Base-by-base conservation (phyloP, 495 filamentous ascomycete genomes). In the Penicillium coffeae region DNA sequence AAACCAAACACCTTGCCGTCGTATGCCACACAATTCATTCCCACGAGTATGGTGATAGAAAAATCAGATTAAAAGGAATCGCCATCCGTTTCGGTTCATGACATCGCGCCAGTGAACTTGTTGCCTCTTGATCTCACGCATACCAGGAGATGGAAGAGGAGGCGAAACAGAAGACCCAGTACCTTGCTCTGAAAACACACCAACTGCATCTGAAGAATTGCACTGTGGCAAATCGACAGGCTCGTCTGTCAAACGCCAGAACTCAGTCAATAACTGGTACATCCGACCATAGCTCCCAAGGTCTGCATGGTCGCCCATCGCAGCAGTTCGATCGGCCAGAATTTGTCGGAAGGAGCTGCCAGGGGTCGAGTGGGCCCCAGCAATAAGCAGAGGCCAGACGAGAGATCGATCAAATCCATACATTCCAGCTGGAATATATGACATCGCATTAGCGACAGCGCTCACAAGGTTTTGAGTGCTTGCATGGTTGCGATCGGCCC, bases 1-100 rank as follows among this genome's bases (percentile, higher is more conserved):
- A 30, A 4, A 30, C 25, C 25, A 30, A 30, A 4, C 25, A n/a
- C 30, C 13, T 33, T 33, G 30, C 7, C 30, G 13, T 33, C 15
- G 35, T 7, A 37, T 37, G 35, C 13, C 35, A n/a, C 35, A 14
- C 35, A 37, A n/a, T 33, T 13, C 30, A 33, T 8, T 33, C 30
- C 7, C 13, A 7, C 25, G 25, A 30, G 25, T 30, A 30, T 10
- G 25, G 10, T 5, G 25, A 4, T 30, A 30, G 25, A 30, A 10
- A 10, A 39, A 47, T 77, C 76, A 96, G 62, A 97, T 90, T 66
- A 98, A 78, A 62, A 98, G 74, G 74, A 87, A 92, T 62, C 92
- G 87, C 91, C 89, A 96, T 56, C 83, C 83, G 69, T 92, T 92
- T 64, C 84, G 83, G 71, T 79, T 79, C 93, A 96, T 96, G 52